Evolutionary conservation across 2,329 filamentous ascomycete genomes (phyloP).

Genomic region (Scytalidium sp.): DNA sequence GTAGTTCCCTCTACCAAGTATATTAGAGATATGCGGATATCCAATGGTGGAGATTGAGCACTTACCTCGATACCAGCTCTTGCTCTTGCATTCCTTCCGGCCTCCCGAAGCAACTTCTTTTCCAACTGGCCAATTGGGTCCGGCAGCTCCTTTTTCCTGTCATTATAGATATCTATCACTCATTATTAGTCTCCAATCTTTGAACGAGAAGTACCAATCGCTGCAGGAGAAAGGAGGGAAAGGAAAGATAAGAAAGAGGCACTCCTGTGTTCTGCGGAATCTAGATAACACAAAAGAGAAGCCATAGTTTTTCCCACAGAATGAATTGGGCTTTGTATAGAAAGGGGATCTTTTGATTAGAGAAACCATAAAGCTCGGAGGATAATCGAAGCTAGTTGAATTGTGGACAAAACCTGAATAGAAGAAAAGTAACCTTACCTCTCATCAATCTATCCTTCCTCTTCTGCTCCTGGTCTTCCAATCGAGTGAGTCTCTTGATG

Average conservation of each 20-base stretch:
- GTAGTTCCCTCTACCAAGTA: not conserved
- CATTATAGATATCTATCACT: not conserved
- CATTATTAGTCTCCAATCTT: not conserved
- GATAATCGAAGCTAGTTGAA: too few species aligned
- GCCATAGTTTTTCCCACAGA: too few species aligned
- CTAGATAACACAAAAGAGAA: too few species aligned
- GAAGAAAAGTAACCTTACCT: conserved; percentile 3
- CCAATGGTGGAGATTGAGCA: not conserved
- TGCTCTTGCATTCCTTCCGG: conserved; percentile 4
- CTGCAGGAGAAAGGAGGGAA: too few species aligned
- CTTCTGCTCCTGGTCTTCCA: conserved; percentile 4
- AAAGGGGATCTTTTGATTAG: too few species aligned
- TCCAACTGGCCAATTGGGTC: conserved; percentile 10
- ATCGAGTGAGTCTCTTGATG: conserved; percentile 6
- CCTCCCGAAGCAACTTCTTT: conserved; percentile 6
- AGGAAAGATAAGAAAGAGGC: too few species aligned
- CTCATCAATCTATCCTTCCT: not conserved
- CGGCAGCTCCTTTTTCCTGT: conserved; percentile 5
- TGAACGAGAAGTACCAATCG: not conserved
- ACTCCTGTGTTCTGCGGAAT: too few species aligned
- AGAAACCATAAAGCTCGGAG: too few species aligned
- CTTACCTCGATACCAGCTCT: conserved; percentile 3
- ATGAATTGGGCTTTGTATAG: too few species aligned
- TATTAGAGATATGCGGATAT: not conserved
- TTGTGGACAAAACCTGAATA: too few species aligned